These are phyloP conservation scores for Penicillium robsamsonii DNA, from an alignment of 495 filamentous ascomycete genomes.

Conservation along the genomic window DNA sequence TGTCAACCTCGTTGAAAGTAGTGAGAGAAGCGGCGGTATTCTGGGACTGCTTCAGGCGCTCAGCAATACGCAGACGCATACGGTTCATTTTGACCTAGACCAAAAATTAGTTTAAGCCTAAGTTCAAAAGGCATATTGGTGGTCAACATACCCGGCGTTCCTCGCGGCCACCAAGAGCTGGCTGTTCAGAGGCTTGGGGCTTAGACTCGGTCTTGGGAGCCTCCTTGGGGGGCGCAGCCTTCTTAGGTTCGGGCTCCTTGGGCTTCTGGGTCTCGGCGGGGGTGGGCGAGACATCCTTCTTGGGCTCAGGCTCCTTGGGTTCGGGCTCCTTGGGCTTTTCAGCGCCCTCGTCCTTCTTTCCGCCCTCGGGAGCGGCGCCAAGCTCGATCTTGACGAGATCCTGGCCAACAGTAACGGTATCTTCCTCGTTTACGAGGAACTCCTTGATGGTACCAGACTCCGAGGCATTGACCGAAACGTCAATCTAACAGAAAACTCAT, in stretches of 20 bases:
- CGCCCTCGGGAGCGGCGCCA: constrained; percentile 62
- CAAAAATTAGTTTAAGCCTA: neutral
- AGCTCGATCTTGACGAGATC: constrained; percentile 81
- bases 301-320: constrained; percentile 44
- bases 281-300: constrained; percentile 34
- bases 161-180: constrained; percentile 69
- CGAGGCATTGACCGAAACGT: constrained; percentile 92
- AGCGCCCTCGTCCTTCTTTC: constrained; percentile 47
- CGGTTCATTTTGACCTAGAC: constrained; percentile 97
- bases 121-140: neutral
- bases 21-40: constrained; percentile 97
- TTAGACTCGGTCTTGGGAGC: constrained; percentile 35
- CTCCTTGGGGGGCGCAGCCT: constrained; percentile 38
- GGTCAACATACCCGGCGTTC: constrained; percentile 74
- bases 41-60: constrained; percentile 98
- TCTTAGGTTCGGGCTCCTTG: constrained; percentile 42
- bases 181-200: constrained; percentile 25
- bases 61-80: constrained; percentile 94
- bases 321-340: constrained; percentile 46
- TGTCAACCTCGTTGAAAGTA: constrained; percentile 99
- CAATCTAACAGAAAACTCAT: constrained; percentile 60
- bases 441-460: constrained; percentile 90
- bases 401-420: constrained; percentile 93
- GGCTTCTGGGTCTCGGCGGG: constrained; percentile 40
- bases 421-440: constrained; percentile 88